Conservation (phyloP, 805 yeast species). For the Isabelozyma pseudorhagii region DNA sequence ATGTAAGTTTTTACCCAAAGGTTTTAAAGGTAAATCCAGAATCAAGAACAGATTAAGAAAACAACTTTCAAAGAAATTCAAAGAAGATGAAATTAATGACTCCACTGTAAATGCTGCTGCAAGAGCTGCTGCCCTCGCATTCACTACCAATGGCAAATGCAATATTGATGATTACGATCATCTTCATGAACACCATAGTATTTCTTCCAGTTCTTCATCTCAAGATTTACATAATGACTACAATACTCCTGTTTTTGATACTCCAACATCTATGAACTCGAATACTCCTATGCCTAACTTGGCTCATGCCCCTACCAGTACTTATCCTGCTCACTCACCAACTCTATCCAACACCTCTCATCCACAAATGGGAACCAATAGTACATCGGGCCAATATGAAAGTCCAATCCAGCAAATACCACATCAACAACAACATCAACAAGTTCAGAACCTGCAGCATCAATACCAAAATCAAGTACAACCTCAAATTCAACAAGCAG, state of each 20-base stretch:
- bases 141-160: constrained; percentile 4
- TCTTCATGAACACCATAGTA: constrained; percentile 8
- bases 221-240: constrained; percentile 10
- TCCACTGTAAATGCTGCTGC: constrained; percentile 1
- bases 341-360: constrained; percentile 7
- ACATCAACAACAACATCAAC: not conserved
- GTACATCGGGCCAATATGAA: not conserved
- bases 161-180: constrained; percentile 13
- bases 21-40: constrained; percentile 42
- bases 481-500: not conserved
- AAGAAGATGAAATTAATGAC: constrained; percentile 1
- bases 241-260: constrained; percentile 6
- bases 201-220: constrained; percentile 7
- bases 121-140: not conserved
- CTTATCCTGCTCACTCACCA: constrained; percentile 7
- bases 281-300: constrained; percentile 6
- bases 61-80: constrained; percentile 23
- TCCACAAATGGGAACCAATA: constrained; percentile 1
- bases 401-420: constrained; percentile 2
- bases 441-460: constrained; percentile 1
- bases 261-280: constrained; percentile 5
- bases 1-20: constrained; percentile 43
- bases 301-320: not conserved
- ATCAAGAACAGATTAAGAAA: constrained; percentile 41
- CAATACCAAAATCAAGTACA: constrained; percentile 1